phyloP scores from a whole-genome alignment of 306 rosid species.

The Dalbergia cultrata region DNA sequence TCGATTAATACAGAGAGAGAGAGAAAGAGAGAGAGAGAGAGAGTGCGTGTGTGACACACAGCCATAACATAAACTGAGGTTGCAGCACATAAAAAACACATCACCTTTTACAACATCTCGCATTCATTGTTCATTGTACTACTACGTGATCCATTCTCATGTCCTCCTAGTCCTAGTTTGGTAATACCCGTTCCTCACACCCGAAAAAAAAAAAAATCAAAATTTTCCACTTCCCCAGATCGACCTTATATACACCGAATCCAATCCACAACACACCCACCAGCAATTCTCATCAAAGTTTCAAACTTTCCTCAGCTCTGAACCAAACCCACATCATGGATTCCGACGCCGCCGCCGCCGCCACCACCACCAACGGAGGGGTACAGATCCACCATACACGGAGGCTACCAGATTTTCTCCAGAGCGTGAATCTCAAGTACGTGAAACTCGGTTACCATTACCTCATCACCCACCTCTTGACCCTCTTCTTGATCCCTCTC shows the following conservation, averaged over 20 bases:
- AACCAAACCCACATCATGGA: neutral
- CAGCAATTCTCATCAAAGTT: neutral
- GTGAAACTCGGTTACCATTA: constrained; percentile 69
- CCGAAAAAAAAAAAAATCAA: no score
- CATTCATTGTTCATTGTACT: neutral
- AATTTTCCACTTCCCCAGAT: neutral
- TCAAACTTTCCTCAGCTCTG: neutral
- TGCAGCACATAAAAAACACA: neutral
- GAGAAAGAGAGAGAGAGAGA: no score
- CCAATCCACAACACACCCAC: neutral
- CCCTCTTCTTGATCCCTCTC: constrained; percentile 62
- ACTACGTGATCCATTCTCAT: neutral
- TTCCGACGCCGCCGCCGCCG: neutral
- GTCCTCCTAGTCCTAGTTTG: neutral
- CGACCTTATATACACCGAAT: neutral
- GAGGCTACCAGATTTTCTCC: constrained; percentile 61
- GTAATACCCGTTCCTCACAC: no score
- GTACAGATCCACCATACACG: constrained; percentile 59
- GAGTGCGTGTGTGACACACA: neutral
- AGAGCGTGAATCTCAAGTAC: constrained; percentile 65
- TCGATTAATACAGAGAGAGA: neutral
- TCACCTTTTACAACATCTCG: constrained; percentile 7
- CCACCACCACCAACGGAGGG: neutral
- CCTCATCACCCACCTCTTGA: constrained; percentile 58
- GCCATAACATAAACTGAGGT: neutral